Evolutionary conservation across 2,329 filamentous ascomycete species (phyloP).

Genomic region (Cladophialophora carrionii): DNA sequence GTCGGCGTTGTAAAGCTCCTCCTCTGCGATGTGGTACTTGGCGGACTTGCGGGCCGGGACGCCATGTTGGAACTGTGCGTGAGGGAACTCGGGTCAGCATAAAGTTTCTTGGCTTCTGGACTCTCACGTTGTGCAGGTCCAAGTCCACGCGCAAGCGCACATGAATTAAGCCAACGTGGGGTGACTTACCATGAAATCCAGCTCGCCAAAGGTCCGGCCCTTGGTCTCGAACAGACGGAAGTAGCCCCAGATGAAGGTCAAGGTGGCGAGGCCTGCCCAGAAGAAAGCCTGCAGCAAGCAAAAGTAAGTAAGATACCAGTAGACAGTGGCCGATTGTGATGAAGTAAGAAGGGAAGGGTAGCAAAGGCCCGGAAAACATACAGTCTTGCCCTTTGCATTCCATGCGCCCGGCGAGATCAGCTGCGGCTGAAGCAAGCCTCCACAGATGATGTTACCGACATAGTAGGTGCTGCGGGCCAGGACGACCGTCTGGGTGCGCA

Average conservation of each 20-base stretch:
- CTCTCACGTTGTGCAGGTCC: not conserved
- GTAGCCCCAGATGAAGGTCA: conserved; percentile 48
- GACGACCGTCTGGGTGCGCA: conserved; percentile 60
- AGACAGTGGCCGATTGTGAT: no score
- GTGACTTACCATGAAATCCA: conserved; percentile 43
- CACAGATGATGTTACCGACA: conserved; percentile 43
- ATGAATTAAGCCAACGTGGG: no score
- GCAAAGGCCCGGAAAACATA: conserved; percentile 3
- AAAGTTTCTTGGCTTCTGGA: no score
- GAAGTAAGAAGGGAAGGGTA: no score
- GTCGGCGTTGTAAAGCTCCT: conserved; percentile 25
- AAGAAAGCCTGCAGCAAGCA: conserved; percentile 13
- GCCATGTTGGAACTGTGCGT: conserved; percentile 41
- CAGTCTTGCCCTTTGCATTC: conserved; percentile 43
- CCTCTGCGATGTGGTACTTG: conserved; percentile 21
- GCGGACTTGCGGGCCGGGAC: conserved; percentile 44
- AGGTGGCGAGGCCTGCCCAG: conserved; percentile 40
- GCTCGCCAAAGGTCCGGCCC: conserved; percentile 46
- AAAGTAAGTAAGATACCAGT: not conserved
- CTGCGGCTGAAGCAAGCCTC: conserved; percentile 42
- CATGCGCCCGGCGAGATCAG: conserved; percentile 42
- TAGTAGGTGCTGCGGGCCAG: conserved; percentile 58
- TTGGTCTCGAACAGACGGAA: conserved; percentile 49
- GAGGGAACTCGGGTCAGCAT: not conserved
- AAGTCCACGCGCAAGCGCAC: no score